Percentiles rank a stretch among this genome's conserved stretches.
Conservation (phyloP, 2,329 filamentous ascomycete genomes). For the Trichoderma brevicompactum region DNA sequence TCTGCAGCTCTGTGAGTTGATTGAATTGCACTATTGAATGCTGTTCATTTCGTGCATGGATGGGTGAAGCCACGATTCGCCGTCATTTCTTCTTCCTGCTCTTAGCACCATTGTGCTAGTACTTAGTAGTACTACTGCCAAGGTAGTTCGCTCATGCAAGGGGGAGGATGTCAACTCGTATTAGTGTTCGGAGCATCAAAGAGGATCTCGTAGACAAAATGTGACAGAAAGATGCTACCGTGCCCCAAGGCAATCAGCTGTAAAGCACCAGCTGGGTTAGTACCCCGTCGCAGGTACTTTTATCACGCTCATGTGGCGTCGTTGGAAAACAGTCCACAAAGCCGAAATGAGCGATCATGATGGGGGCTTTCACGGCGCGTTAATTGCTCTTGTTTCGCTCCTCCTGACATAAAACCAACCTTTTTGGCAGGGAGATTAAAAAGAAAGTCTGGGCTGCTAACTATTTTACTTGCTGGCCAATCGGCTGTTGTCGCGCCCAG, state of each 20-base stretch:
- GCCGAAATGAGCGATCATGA: conserved; percentile 15
- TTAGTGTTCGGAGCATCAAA: conserved; percentile 19
- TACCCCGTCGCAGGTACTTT: neutral
- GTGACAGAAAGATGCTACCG: neutral
- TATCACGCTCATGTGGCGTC: neutral
- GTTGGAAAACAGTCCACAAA: neutral
- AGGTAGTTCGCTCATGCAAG: neutral
- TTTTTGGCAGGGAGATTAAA: conserved; percentile 2
- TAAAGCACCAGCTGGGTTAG: conserved; percentile 1
- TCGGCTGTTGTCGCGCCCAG: conserved; percentile 4
- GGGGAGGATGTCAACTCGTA: conserved; percentile 20
- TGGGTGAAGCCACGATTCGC: neutral
- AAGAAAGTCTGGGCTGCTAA: neutral
- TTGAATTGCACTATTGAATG: too few relatives aligned
- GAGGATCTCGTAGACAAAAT: neutral
- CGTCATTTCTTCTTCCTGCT: neutral
- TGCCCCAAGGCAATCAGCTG: neutral
- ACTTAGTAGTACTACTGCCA: neutral
- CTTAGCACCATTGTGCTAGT: too few relatives aligned
- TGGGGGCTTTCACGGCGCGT: conserved; percentile 4
- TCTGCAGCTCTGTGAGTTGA: too few relatives aligned
- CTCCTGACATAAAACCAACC: conserved; percentile 10
- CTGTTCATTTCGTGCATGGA: neutral
- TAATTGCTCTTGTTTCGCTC: conserved; percentile 18
- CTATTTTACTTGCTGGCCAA: conserved; percentile 8